A percentile compares a stretch with the other conserved stretches of the same genome.
These are phyloP conservation scores for Hydrangea macrophylla DNA, from an alignment of 148 eudicot genomes.

Conservation along the genomic window DNA sequence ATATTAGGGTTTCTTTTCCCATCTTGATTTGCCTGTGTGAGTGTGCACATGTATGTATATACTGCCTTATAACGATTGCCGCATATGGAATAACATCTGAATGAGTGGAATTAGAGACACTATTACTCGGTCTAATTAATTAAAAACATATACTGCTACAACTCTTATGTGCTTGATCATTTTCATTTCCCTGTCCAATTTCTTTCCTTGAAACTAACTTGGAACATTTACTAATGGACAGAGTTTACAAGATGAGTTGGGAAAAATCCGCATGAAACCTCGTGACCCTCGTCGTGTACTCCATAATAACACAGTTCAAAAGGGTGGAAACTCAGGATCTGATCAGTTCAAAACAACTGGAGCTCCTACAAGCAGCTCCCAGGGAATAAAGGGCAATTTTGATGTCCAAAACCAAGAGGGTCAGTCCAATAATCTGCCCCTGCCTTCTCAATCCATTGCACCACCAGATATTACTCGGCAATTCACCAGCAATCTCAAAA, in stretches of 20 bases:
- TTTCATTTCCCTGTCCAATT: neutral
- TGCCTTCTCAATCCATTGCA: slow-evolving; percentile 23
- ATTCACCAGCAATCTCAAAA: slow-evolving; percentile 68
- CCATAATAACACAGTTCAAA: slow-evolving; percentile 39
- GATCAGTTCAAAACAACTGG: slow-evolving; percentile 42
- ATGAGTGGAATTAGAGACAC: neutral
- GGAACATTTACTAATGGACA: slow-evolving; percentile 20
- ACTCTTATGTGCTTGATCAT: neutral
- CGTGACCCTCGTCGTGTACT: slow-evolving; percentile 95
- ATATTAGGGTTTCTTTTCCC: neutral
- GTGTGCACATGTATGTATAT: neutral
- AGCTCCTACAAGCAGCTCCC: slow-evolving; percentile 20
- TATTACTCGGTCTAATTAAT: neutral
- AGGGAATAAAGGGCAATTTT: slow-evolving; percentile 33
- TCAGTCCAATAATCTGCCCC: slow-evolving; percentile 34
- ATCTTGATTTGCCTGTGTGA: neutral
- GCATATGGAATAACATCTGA: too few species aligned
- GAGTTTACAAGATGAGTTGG: slow-evolving; percentile 59
- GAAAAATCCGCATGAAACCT: slow-evolving; percentile 84
- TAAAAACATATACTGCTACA: neutral
- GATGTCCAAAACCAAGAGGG: slow-evolving; percentile 38
- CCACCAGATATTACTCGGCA: slow-evolving; percentile 74
- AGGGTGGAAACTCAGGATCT: slow-evolving; percentile 30
- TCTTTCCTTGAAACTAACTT: slow-evolving; percentile 1
- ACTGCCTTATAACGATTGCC: neutral